Base-by-base conservation (phyloP, 139 green algal species). In the Nannochloris sp. region DNA sequence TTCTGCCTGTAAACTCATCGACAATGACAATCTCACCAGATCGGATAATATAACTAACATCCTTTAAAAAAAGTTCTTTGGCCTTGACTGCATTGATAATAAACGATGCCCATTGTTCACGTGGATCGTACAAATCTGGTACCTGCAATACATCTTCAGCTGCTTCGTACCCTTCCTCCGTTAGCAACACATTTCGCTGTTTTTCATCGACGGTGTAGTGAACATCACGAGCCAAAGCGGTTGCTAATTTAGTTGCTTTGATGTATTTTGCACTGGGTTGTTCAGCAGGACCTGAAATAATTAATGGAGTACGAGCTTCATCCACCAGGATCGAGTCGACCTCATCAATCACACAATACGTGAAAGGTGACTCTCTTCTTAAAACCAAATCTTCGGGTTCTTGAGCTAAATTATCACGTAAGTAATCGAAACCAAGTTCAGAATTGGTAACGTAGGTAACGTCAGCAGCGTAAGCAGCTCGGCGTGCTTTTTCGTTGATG, bases 161-260 rank as follows among this genome's bases (percentile, higher is more conserved):
- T 10, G 91, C 93, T 75, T 98, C 93, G 66, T 98, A 99, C 3
- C 94, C 94, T 30, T 98, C 92, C 70, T 99, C 94, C 2, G 90
- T 97, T 31, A 99, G 76, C 63, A 98, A 72, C 35, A 97, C 82
- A 53, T 81, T 89, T 72, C 92, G 92, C 84, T 97, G 92, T 87
- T 99, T 99, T 84, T 99, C 94, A 60, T 99, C 94, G 60, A 97
- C 93, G 0, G 89, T 99, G 87, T 98, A 98, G 78, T 98, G 94
- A 42, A 95, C 61, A 42, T 92, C 92, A 2, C 64, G 61, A 46
- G 75, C 75, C 39, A 99, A 79, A 19, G 86, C 91, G 23, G 76
- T 63, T 0, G 93, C 91, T 33, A 98, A 81, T 82, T 97, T 92
- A 37, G 73, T 72, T 0, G 89, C 81, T 76, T 93, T 95, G 65